Evolutionary conservation across 768 basidiomycete species (phyloP), one percentile per base, ranked within the genome.

Genomic region (Pleurotus sapidus): DNA sequence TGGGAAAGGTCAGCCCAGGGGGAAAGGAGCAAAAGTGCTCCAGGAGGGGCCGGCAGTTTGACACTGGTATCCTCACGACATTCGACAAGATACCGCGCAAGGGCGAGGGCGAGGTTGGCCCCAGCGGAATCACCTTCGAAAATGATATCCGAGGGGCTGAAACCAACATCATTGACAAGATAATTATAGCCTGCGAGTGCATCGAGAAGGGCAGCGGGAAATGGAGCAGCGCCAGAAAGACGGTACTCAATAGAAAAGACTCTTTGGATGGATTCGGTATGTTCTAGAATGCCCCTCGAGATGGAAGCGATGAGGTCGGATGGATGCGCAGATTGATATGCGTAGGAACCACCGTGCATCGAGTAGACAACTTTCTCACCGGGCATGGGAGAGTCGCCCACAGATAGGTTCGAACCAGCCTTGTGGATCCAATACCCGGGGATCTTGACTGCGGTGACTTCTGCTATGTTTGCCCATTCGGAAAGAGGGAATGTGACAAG

Each of bases 81-180:
- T 59, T 84, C 81, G n/a, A 81, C 71, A 23, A 90, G 78, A 60
- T 87, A 86, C 4, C 84, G 84, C 7, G 74, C 78, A 43, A 89
- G 75, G 0, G 85, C 84, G 34, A 84, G 75, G 0, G 84, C 83
- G 24, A 92, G 80, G 68, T 92, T 88, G 4, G 78, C 91, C 2
- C 91, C 91, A 0, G 91, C 89, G 1, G 88, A 92, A 66, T 93
- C 90, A 3, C 91, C 91, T 17, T 75, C 75, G 20, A 91, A 50
- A 56, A 89, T 76, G 64, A 93, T 86, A 62, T 89, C 72, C 15
- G 72, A 67, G 0, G 89, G 81, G 1, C 73, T 60, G 65, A 89
- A 85, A 0, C 83, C 81, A 24, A 87, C 71, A 5, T 64, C 71
- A 47, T 79, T 73, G 38, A 88, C 75, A 18, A 92, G 84, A 67